These are phyloP conservation scores for Rhododendron henanense DNA, from an alignment of 148 eudicot species.

Conservation along the genomic window DNA sequence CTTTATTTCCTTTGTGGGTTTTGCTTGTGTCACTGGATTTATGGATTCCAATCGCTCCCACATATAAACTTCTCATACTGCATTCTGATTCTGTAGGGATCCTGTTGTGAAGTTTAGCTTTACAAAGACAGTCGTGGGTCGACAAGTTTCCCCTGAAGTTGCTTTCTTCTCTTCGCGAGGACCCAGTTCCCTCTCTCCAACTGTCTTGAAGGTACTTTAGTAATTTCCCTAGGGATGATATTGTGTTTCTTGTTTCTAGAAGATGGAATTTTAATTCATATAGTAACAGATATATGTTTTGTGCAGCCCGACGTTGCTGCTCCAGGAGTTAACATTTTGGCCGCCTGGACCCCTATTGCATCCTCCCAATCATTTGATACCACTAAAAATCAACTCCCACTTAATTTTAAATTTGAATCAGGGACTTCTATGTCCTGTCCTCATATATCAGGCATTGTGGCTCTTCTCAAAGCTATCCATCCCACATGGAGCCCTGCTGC, in stretches of 20 bases:
- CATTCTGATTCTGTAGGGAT: slow-evolving; percentile 19
- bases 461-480: slow-evolving; percentile 47
- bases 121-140: slow-evolving; percentile 32
- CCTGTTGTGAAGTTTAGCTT: slow-evolving; percentile 35
- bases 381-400: background rate
- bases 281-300: background rate
- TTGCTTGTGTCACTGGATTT: background rate
- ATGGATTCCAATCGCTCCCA: background rate
- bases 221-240: background rate
- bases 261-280: background rate
- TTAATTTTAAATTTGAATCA: slow-evolving; percentile 20
- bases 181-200: slow-evolving; percentile 48
- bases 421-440: slow-evolving; percentile 60
- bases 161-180: slow-evolving; percentile 51
- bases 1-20: background rate
- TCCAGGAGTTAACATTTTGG: slow-evolving; percentile 53
- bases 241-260: background rate
- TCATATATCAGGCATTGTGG: slow-evolving; percentile 46
- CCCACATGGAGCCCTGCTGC: slow-evolving; percentile 62
- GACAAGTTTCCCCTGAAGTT: slow-evolving; percentile 39
- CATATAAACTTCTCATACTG: background rate
- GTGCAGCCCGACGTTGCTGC: slow-evolving; percentile 60
- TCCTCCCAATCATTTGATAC: background rate
- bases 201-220: slow-evolving; percentile 39
- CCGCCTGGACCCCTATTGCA: slow-evolving; percentile 36